A percentile compares a stretch with the other conserved stretches of the same genome.
These are phyloP conservation scores for Acanthamoeba sp. DNA, from an alignment of 208 protist genomes.

Conservation along the genomic window DNA sequence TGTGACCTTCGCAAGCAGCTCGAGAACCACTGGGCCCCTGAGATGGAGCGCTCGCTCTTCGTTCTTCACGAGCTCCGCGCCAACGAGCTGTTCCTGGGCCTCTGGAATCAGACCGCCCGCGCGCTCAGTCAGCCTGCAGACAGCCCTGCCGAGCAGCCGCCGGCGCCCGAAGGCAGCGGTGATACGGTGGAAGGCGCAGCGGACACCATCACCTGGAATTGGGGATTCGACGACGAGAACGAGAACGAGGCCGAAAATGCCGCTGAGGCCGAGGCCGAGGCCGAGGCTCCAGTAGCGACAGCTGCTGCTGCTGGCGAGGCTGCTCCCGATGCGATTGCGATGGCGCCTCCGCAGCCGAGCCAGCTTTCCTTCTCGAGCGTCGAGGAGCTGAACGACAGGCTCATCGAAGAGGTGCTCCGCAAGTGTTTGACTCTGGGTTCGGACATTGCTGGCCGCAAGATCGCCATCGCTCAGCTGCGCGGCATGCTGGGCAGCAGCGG, in stretches of 20 bases:
- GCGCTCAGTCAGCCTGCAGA: neutral
- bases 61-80: conserved; percentile 6
- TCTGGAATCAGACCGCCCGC: conserved; percentile 53
- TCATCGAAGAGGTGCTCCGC: neutral
- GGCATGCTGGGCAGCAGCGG: neutral
- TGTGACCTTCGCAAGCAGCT: neutral
- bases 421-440: neutral
- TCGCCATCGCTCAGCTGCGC: neutral
- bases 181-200: neutral
- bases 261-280: neutral
- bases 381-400: neutral
- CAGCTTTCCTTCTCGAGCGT: neutral
- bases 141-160: neutral
- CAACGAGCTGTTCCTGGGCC: conserved; percentile 50
- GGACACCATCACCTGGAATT: conserved; percentile 14
- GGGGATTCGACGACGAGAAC: neutral
- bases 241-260: neutral
- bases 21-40: neutral
- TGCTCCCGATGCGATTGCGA: neutral
- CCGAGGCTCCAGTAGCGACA: too few relatives aligned
- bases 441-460: neutral
- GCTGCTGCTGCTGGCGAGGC: neutral
- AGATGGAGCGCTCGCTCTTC: neutral
- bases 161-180: neutral
- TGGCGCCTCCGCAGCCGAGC: neutral